Evolutionary conservation across 345 rosid species (phyloP).

Genomic region (Streptanthus diversifolius): DNA sequence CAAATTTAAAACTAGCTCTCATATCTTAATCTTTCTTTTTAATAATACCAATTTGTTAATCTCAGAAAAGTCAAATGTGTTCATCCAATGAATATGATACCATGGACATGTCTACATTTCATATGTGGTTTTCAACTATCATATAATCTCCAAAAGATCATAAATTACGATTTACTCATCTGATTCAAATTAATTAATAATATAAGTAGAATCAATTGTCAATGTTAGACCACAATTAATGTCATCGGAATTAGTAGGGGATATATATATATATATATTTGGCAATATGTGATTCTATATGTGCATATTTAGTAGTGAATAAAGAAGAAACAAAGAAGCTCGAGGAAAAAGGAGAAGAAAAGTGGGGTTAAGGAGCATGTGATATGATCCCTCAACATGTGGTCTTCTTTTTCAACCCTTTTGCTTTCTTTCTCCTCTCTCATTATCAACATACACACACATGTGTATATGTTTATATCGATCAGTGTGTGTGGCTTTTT

Average conservation of each 20-base stretch:
- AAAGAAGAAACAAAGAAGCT: slow-evolving; percentile 17
- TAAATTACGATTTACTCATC: neutral
- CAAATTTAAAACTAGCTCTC: neutral
- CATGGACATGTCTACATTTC: neutral
- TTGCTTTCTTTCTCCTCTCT: slow-evolving; percentile 22
- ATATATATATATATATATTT: neutral
- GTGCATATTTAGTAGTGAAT: neutral
- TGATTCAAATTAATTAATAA: neutral
- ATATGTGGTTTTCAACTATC: neutral
- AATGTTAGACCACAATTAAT: slow-evolving; percentile 28
- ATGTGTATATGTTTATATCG: neutral
- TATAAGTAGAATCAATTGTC: neutral
- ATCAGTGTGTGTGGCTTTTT: neutral
- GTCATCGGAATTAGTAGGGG: slow-evolving; percentile 3
- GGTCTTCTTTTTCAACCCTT: slow-evolving; percentile 24
- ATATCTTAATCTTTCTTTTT: neutral
- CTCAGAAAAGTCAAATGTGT: neutral
- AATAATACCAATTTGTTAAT: neutral
- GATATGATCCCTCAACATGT: slow-evolving; percentile 37
- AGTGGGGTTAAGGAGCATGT: slow-evolving; percentile 40
- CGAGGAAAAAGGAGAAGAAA: slow-evolving; percentile 17
- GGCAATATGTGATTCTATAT: slow-evolving; percentile 3
- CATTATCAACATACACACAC: slow-evolving; percentile 15
- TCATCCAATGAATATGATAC: neutral
- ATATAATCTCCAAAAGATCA: neutral